Base-by-base conservation (phyloP, 176 grass and related monocot genomes). In the Carex parvula region DNA sequence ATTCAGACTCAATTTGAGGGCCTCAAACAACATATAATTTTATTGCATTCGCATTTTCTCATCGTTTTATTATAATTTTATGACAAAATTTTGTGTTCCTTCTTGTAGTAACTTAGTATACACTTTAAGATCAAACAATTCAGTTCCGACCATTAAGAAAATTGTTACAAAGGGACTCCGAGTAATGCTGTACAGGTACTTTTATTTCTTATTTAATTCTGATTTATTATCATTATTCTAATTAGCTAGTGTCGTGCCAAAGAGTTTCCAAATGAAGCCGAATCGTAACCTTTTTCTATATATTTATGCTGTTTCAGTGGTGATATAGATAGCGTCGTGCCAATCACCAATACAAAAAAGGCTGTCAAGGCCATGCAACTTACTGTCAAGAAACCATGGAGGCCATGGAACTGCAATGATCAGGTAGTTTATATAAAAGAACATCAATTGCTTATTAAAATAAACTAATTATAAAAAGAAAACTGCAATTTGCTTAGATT, bases 271-370 rank as follows among this genome's bases (percentile, higher is more conserved):
- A 17, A 67, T 7, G 64, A 37, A 37, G 35, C 30, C 3, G 17
- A 81, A 7, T 18, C 46, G 10, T 14, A 67, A 52, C 15, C 10
- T 20, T 50, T 13, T 63, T 64, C 15, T 50, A 24, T 62, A 10
- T 50, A 50, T 64, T 46, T 82, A 39, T 21, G 18, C 7, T 82
- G 6, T 82, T 22, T 16, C 37, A 94, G 90, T 24, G 93, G 86
- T 5, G 93, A 94, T 3, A 89, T 90, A 59, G 90, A 92, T 53
- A 84, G 63, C 0, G 20, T 70, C 3, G 87, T 86, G 64, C 84
- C 92, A 1, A 24, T 94, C 17, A 92, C 90, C 0, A 83, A 84
- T 1, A 94, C 84, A 18, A 89, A 85, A 67, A 88, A 89, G 68
- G 88, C 89, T 2, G 35, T 94, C 52, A 79, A 89, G 54, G 79